Percentiles rank a stretch among this genome's conserved stretches.
Conservation (phyloP, 768 basidiomycete species). For the Nevesoporus exiguus region DNA sequence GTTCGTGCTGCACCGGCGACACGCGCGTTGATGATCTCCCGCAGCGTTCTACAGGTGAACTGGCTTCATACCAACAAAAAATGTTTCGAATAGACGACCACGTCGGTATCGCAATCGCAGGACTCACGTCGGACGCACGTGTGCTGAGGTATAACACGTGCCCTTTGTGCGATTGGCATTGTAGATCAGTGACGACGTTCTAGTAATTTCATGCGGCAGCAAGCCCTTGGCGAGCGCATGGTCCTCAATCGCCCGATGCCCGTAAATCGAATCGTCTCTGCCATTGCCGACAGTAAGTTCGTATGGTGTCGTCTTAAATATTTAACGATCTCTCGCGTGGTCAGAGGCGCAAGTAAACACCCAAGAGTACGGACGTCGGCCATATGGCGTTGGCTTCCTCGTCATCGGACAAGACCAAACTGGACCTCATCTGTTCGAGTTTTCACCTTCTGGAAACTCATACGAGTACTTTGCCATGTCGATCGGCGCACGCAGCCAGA, state of each 20-base stretch:
- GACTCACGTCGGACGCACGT: slow-evolving; percentile 97
- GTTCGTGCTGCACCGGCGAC: background rate
- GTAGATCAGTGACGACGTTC: slow-evolving; percentile 1
- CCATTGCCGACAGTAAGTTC: slow-evolving; percentile 90
- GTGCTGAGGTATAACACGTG: slow-evolving; percentile 69
- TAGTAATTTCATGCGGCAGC: slow-evolving; percentile 99
- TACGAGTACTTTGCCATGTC: slow-evolving; percentile 99
- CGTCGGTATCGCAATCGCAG: slow-evolving; percentile 98
- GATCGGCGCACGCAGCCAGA: slow-evolving; percentile 96
- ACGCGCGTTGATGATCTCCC: slow-evolving; percentile 4
- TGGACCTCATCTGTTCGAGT: slow-evolving; percentile 98
- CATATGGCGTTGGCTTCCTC: slow-evolving; percentile 98
- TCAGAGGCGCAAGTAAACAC: slow-evolving; percentile 98
- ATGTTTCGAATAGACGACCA: slow-evolving; percentile 99
- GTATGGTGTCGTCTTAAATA: background rate
- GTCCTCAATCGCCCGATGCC: slow-evolving; percentile 93
- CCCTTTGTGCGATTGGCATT: background rate
- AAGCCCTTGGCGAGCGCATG: slow-evolving; percentile 95
- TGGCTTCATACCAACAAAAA: slow-evolving; percentile 99
- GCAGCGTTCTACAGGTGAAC: slow-evolving; percentile 96
- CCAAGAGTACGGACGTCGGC: slow-evolving; percentile 94
- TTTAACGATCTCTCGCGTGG: slow-evolving; percentile 3
- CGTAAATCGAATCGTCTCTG: slow-evolving; percentile 86
- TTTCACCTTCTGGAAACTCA: slow-evolving; percentile 94
- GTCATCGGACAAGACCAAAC: slow-evolving; percentile 94